phyloP scores from a whole-genome alignment of 306 rosid species.

The Cicer bijugum region DNA sequence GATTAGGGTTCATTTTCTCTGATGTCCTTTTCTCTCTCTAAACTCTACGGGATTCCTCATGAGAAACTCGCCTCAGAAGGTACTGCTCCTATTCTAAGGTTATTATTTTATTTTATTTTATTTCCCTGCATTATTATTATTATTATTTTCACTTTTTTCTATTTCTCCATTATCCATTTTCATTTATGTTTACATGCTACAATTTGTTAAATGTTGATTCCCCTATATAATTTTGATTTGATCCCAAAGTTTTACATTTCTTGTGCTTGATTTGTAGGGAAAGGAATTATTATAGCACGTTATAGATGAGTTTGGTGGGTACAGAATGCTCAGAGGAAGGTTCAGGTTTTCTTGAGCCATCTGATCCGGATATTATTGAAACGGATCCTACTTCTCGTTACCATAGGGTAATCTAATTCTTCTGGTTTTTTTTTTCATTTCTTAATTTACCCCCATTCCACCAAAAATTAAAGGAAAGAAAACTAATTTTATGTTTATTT shows the following conservation, averaged over 20 bases:
- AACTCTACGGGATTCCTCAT: slow-evolving; percentile 42
- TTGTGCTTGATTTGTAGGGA: not conserved
- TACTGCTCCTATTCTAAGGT: slow-evolving; percentile 23
- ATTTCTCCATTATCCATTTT: not conserved
- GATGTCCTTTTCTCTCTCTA: slow-evolving; percentile 37
- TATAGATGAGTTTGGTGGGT: slow-evolving; percentile 30
- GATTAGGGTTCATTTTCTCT: slow-evolving; percentile 34
- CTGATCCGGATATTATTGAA: slow-evolving; percentile 32
- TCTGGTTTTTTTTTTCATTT: not conserved
- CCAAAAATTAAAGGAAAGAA: not conserved
- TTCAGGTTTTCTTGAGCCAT: slow-evolving; percentile 20
- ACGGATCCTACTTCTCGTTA: slow-evolving; percentile 30
- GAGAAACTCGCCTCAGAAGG: slow-evolving; percentile 41
- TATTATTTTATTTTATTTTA: not conserved
- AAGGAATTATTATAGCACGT: not conserved
- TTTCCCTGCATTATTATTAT: not conserved
- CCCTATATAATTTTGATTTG: not conserved
- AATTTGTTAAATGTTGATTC: slow-evolving; percentile 11
- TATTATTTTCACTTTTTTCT: not conserved
- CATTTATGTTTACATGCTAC: not conserved
- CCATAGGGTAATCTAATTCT: slow-evolving; percentile 1
- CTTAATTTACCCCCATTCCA: not conserved
- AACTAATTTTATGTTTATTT: not conserved
- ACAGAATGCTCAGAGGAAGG: slow-evolving; percentile 23
- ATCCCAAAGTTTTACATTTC: not conserved